Evolutionary conservation across 768 basidiomycete species (phyloP), one percentile per base, ranked within the genome.

Genomic region (Amanita muscaria): DNA sequence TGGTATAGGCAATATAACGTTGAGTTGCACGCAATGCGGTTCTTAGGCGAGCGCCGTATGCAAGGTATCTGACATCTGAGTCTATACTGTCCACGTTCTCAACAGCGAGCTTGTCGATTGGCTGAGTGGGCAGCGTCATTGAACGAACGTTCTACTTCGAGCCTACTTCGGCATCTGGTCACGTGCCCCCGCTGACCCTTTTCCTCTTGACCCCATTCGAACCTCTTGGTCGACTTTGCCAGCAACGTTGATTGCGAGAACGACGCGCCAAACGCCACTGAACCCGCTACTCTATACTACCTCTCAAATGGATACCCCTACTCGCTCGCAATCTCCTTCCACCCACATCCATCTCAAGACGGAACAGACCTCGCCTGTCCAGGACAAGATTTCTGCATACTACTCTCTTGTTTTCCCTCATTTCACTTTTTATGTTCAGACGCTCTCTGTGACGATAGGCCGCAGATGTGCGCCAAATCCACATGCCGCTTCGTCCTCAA

Each of bases 401-500:
- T 93, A 91, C 67, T 86, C 83, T 59, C 83, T 94, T 47, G 87
- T 90, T 62, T 96, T 96, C 60, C 88, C 88, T 24, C 79, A 83
- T 61, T 93, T 92, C 67, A 89, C 89, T 44, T 98, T 96, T 67
- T 99, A 93, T 70, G 86, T 99, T 46, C 88, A 96, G 67, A 97
- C 90, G 16, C 82, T 96, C 51, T 81, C 79, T 31, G 86, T 96
- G 54, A 90, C 90, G 47, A 93, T 99, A 62, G 96, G 96, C 32
- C 79, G 96, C 33, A 77, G 90, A 51, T 89, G 87, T 59, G 75
- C 77, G 23, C 79, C 80, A 10, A 69, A 67, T 47, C 55, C 65
- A 5, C 68, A 58, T 42, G 59, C 67, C 46, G 68, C 73, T 19
- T 69, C 76, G 2, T 69, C 81, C 1, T 80, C 84, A 15, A 72